Evolutionary conservation across 352 stramenopile species (phyloP), one percentile per base, ranked within the genome.

Genomic region (Globisporangium cederbergense): DNA sequence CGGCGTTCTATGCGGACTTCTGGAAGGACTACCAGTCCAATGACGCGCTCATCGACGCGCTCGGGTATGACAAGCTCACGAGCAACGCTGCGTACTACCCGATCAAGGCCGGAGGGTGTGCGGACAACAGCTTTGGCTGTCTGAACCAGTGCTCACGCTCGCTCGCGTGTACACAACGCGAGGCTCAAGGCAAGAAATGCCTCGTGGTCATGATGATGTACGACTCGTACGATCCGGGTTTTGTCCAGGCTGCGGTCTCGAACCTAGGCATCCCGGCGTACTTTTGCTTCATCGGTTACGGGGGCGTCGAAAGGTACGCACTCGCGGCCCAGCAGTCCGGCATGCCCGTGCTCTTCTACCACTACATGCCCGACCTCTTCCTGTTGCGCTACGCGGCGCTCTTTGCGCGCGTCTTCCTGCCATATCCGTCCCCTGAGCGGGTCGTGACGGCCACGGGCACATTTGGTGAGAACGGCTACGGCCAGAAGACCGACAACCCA

Each of bases 251-350:
- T 0, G 60, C 78, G 14, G 45, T 88, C 16, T 61, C 66, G 16
- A 90, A 88, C 68, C 45, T 79, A 13, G 60, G 67, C 10, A 74
- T 90, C 10, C 79, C 79, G 3, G 75, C 81, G 0, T 90, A 88
- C 68, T 87, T 90, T 40, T 90, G 78, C 65, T 90, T 88, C 52
- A 50, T 86, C 22, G 77, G 77, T 0, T 83, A 84, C 43, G 66
- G 58, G 8, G 74, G 58, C 10, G 61, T 81, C 10, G 64, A 75
- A 16, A 32, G 67, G 9, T 86, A 79, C 46, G 76, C 70, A 4
- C 49, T 76, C 10, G 68, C 78, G 1, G 66, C 64, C 38, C 73
- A 77, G 43, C 20, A 46, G 4, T 56, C 62, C 7, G 63, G 66
- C 0, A 25, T 25, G 2, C 66, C 70, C 1, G 76, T 88, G 20